Base-by-base conservation (phyloP, 805 yeast genomes). In the Blastobotrys americana region DNA sequence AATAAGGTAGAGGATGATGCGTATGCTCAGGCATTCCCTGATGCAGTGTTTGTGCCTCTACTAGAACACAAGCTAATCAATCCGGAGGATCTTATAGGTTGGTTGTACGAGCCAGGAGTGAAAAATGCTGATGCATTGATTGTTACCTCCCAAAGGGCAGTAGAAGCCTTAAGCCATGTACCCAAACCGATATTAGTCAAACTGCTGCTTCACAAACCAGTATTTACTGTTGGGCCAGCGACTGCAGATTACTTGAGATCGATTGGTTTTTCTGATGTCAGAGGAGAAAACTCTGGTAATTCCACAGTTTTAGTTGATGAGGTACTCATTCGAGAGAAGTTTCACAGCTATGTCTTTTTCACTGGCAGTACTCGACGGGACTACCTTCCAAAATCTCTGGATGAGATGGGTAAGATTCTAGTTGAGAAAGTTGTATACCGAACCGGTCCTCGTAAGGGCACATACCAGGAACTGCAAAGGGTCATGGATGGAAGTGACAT, bases 221-320 rank as follows among this genome's bases (percentile, higher is more conserved):
- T 82, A 0, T 90, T 80, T 57, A 86, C 96, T 0, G 96, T 90
- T 4, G 97, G 97, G 0, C 96, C 96, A 1, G 88, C 95, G 0
- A 90, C 97, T 0, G 74, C 73, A 16, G 66, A 68, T 13, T 76
- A 82, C 15, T 61, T 90, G 9, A 48, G 58, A 2, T 66, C 68
- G 4, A 61, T 78, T 23, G 96, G 96, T 0, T 90, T 88, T 58
- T 56, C 45, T 1, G 74, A 77, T 48, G 73, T 90, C 0, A 63
- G 77, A 45, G 96, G 96, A 2, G 95, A 90, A 0, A 60, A 74
- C 5, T 87, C 95, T 1, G 97, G 97, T 0, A 87, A 86, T 61
- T 97, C 97, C 1, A 64, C 72, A 3, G 66, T 74, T 1, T 64
- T 90, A 27, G 77, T 95, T 0, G 80, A 82, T 19, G 61, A 81